A percentile compares a stretch with the other conserved stretches of the same genome.
These are phyloP conservation scores for Blakeslea trispora DNA, from an alignment of 371 early-diverging fungal genomes.

Conservation along the genomic window DNA sequence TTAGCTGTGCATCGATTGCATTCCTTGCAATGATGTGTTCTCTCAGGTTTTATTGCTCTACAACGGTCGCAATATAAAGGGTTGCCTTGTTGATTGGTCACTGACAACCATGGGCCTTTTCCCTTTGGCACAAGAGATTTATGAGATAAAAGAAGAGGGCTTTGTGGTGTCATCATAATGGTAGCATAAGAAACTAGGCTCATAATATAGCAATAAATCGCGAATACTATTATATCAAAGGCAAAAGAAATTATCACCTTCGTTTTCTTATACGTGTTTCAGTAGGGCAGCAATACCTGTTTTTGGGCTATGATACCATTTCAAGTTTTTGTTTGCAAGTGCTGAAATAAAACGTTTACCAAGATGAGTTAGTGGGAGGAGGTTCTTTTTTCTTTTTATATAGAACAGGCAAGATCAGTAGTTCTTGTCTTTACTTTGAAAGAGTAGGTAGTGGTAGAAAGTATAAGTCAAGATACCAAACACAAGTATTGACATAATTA, in stretches of 20 bases:
- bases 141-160: neutral
- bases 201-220: constrained; percentile 1
- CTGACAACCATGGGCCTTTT: constrained; percentile 1
- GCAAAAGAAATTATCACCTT: too few relatives aligned
- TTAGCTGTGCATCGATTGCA: constrained; percentile 25
- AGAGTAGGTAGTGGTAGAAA: constrained; percentile 6
- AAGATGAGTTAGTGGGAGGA: neutral
- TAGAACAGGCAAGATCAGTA: neutral
- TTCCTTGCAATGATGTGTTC: constrained; percentile 30
- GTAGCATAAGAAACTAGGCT: constrained; percentile 16
- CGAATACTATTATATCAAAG: neutral
- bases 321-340: too few relatives aligned
- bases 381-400: too few relatives aligned
- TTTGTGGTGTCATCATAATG: constrained; percentile 10
- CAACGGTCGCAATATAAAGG: constrained; percentile 20
- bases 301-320: too few relatives aligned
- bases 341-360: too few relatives aligned
- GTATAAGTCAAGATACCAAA: constrained; percentile 17
- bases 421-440: constrained; percentile 8
- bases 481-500: constrained; percentile 17
- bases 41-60: constrained; percentile 18
- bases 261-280: too few relatives aligned
- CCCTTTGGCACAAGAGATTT: neutral
- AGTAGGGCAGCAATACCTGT: too few relatives aligned
- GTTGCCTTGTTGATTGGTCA: constrained; percentile 9